Evolutionary conservation across 1,284 basidiomycete genomes (phyloP).

Genomic region (Puccinia polysora): DNA sequence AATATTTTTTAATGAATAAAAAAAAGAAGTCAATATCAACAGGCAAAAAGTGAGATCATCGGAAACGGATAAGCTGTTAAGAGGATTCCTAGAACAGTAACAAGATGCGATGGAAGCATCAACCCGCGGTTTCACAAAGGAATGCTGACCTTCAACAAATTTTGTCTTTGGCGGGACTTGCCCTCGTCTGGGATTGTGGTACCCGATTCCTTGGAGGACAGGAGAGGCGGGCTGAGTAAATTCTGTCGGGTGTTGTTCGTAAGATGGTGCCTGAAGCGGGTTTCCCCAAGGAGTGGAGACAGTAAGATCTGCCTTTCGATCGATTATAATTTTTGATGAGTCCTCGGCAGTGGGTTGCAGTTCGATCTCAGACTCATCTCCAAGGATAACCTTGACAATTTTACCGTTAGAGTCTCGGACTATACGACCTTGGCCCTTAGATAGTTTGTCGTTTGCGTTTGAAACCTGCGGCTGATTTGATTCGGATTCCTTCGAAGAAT

Average conservation of each 20-base stretch:
- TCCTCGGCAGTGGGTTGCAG: neutral
- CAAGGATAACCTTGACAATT: constrained; percentile 19
- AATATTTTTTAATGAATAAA: too few relatives aligned
- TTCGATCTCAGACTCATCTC: constrained; percentile 9
- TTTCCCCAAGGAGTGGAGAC: constrained; percentile 19
- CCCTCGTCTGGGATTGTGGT: constrained; percentile 15
- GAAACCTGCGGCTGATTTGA: neutral
- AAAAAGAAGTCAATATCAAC: neutral
- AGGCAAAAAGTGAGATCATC: neutral
- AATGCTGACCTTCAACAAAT: constrained; percentile 31
- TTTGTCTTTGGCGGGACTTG: constrained; percentile 9
- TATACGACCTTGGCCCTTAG: constrained; percentile 22
- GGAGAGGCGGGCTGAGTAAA: neutral
- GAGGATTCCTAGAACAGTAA: too few relatives aligned
- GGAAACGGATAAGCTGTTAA: neutral
- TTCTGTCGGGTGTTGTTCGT: neutral
- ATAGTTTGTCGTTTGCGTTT: neutral
- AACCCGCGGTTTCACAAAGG: neutral
- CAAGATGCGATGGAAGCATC: neutral
- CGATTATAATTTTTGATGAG: constrained; percentile 15
- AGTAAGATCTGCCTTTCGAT: neutral
- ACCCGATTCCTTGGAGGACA: constrained; percentile 13
- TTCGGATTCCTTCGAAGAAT: neutral
- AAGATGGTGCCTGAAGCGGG: constrained; percentile 1
- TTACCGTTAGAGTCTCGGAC: constrained; percentile 18